Evolutionary conservation across 768 basidiomycete genomes (phyloP), one percentile per base, ranked within the genome.

Genomic region (Pleurotus ostreatus): DNA sequence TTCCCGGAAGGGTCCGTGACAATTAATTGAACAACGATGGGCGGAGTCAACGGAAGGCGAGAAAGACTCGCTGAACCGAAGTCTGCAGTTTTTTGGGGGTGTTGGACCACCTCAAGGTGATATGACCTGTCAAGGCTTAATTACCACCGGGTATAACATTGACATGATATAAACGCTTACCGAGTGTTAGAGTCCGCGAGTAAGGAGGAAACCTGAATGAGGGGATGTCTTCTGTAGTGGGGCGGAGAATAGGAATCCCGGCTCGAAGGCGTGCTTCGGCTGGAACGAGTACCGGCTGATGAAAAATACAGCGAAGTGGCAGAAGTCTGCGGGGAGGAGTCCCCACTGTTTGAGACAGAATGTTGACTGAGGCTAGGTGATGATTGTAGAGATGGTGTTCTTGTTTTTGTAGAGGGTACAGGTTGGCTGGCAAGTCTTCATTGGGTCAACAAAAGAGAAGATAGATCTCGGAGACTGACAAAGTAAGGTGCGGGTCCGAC

Each of bases 71-170:
- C 80, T 49, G 79, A 73, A 46, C 89, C 87, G 70, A 92, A 94
- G 67, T 91, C 91, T 40, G 94, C 92, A 23, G 90, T 86, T 59
- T 80, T 80, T 60, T 82, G 78, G 8, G 94, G 94, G 58, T 94
- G 87, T 63, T 97, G 94, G 23, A 94, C 80, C 57, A 95, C 83
- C 66, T 90, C 85, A 15, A 97, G 84, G 47, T 87, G 82, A 68
- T 94, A 96, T 0, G 82, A 74, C 70, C 85, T 85, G 63, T 41
- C 38, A 15, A 34, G 13, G 12, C 16, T 5, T 15, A 22, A 18
- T 46, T 13, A 40, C 47, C 43, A 55, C 48, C 13, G 54, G 25
- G 25, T 51, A 54, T 9, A 49, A 30, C 16, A 44, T 13, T 20
- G 23, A 49, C 57, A 49, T 52, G 48, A 59, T 57, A 62, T 54